Conservation (phyloP, 2,329 filamentous ascomycete genomes). For the Talaromyces sp. region DNA sequence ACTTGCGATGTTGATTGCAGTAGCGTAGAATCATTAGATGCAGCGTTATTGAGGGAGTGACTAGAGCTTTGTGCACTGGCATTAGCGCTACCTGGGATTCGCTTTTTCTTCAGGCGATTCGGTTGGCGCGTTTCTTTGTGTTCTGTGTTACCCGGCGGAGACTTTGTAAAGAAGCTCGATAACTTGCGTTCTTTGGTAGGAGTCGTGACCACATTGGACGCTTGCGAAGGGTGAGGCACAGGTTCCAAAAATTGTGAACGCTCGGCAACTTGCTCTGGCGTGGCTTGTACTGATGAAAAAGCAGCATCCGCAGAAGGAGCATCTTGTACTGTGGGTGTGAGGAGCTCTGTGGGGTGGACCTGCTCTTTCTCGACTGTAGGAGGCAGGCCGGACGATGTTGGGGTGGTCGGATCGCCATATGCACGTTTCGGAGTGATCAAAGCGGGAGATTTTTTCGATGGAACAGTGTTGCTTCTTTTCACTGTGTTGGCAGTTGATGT, state of each 20-base stretch:
- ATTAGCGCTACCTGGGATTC: conserved; percentile 67
- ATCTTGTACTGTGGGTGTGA: neutral
- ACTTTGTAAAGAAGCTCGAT: conserved; percentile 60
- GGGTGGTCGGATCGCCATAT: conserved; percentile 46
- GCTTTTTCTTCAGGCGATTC: conserved; percentile 88
- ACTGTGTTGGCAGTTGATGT: conserved; percentile 52
- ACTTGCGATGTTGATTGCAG: conserved; percentile 21
- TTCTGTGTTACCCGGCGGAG: conserved; percentile 55
- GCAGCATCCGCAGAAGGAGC: conserved; percentile 5
- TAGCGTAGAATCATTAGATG: conserved; percentile 35
- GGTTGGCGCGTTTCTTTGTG: conserved; percentile 63
- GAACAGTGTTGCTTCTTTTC: conserved; percentile 84
- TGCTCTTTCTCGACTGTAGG: conserved; percentile 20
- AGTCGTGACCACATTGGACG: conserved; percentile 38
- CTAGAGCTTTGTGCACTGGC: conserved; percentile 88
- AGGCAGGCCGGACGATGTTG: conserved; percentile 33
- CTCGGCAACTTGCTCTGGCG: conserved; percentile 10
- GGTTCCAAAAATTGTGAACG: conserved; percentile 29
- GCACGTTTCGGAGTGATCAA: conserved; percentile 63
- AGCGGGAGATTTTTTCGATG: conserved; percentile 79
- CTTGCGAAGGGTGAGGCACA: conserved; percentile 32
- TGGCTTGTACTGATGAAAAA: conserved; percentile 10
- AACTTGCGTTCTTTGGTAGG: conserved; percentile 63
- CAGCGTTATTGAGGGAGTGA: conserved; percentile 57
- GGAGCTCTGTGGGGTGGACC: conserved; percentile 3